Base-by-base conservation (phyloP, 2,329 filamentous ascomycete species). In the Ramularia endophylla region DNA sequence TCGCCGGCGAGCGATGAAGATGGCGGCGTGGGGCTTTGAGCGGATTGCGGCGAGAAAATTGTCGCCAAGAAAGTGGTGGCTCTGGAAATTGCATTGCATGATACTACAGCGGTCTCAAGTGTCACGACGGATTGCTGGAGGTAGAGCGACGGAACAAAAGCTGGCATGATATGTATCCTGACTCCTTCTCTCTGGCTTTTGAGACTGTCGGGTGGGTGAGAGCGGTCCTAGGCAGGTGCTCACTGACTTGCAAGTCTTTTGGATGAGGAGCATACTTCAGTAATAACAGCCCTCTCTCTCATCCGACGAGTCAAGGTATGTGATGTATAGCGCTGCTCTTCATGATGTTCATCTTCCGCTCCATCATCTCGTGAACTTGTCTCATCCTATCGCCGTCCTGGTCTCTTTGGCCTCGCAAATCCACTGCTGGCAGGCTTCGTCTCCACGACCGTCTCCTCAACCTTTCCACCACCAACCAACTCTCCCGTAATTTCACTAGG, bases 341-440 rank as follows among this genome's bases (percentile, higher is more conserved):
- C 11, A 6, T 11, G 11, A 25, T n/a, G n/a, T n/a, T n/a, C 22
- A 25, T 25, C 22, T 25, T 25, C 11, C 22, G 22, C 22, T 25
- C 22, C 22, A 25, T 25, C 6, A 6, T 11, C 22, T 57, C 55
- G n/a, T n/a, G n/a, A n/a, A n/a, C n/a, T n/a, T 32, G 12, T 11
- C 18, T 34, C n/a, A 32, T 15, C 15, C 29, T 8, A 73, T 41
- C 67, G 54, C 69, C 82, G 72, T 27, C 86, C 86, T 4, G 86
- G 86, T 57, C 85, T 76, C 77, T 87, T 89, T 19, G 86, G 86
- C 60, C 85, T 76, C 57, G 77, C 81, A 65, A 92, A 92, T 0
- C 73, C 78, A 60, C 79, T 75, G 63, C 81, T 82, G 34, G 72
- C 68, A 60, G 83, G 76, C 29, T 73, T 73, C 63, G 79, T 78